Conservation (phyloP, 2,329 filamentous ascomycete genomes). For the Fusarium pseudocircinatum region DNA sequence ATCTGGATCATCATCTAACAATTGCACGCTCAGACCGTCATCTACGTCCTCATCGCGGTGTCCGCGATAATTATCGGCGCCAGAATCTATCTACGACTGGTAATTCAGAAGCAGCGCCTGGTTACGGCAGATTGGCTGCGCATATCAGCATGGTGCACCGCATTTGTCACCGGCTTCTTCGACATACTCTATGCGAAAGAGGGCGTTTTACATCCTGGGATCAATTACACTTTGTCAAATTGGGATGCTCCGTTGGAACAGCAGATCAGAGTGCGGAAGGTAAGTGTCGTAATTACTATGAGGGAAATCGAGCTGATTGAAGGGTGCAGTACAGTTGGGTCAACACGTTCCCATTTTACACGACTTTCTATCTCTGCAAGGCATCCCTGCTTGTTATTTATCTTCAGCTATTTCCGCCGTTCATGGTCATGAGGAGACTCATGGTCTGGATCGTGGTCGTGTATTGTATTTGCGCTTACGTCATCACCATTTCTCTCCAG, state of each 20-base stretch:
- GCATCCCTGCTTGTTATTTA: conserved; percentile 27
- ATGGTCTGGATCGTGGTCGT: background rate
- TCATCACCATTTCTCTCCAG: background rate
- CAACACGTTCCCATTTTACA: conserved; percentile 12
- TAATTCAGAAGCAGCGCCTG: conserved; percentile 18
- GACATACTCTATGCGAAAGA: background rate
- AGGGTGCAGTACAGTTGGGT: conserved; percentile 3
- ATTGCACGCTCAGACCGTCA: background rate
- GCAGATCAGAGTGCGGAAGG: background rate
- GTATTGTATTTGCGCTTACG: conserved; percentile 3
- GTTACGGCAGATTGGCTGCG: conserved; percentile 8
- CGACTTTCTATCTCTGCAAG: conserved; percentile 32
- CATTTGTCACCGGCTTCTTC: background rate
- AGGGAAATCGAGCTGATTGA: background rate
- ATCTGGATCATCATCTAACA: background rate
- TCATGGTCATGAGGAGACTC: conserved; percentile 21
- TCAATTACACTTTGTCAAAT: conserved; percentile 16
- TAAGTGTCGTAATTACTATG: background rate
- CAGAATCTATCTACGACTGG: conserved; percentile 17
- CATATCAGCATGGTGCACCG: conserved; percentile 15
- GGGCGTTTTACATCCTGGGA: background rate
- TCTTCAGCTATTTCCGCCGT: conserved; percentile 26
- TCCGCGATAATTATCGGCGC: background rate
- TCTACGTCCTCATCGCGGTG: background rate
- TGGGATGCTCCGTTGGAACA: conserved; percentile 1